These are phyloP conservation scores for Wilhelminamyces savonicus DNA, from an alignment of 805 yeast genomes.

Conservation along the genomic window DNA sequence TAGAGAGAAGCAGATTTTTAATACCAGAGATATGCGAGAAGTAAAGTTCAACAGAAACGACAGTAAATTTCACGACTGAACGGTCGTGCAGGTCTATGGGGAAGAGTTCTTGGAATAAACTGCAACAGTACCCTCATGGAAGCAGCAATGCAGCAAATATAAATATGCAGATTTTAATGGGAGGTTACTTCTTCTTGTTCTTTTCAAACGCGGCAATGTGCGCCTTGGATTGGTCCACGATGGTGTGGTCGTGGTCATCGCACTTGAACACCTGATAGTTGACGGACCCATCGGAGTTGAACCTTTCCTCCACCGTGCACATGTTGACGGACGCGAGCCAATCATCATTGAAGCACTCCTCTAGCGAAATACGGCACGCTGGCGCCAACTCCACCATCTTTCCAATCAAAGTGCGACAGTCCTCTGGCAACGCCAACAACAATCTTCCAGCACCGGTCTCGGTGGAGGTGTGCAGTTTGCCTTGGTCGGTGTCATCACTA, in stretches of 20 bases:
- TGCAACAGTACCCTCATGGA: too few relatives aligned
- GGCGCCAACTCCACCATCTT: slow-evolving; percentile 83
- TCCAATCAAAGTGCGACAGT: slow-evolving; percentile 59
- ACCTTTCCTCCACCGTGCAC: slow-evolving; percentile 55
- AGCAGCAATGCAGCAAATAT: too few relatives aligned
- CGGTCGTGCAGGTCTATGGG: too few relatives aligned
- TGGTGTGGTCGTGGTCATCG: slow-evolving; percentile 72
- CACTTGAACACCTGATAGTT: slow-evolving; percentile 36
- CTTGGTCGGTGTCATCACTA: slow-evolving; percentile 11
- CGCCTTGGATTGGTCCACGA: slow-evolving; percentile 89
- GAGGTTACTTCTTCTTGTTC: slow-evolving; percentile 55
- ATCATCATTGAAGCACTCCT: slow-evolving; percentile 66
- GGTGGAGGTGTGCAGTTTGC: slow-evolving; percentile 54
- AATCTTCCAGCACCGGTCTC: slow-evolving; percentile 68
- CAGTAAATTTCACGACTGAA: too few relatives aligned
- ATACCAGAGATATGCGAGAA: too few relatives aligned
- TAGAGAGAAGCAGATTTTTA: too few relatives aligned
- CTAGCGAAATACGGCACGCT: slow-evolving; percentile 76
- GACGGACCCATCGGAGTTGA: slow-evolving; percentile 32
- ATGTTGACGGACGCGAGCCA: slow-evolving; percentile 61
- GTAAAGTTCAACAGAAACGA: too few relatives aligned
- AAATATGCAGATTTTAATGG: not conserved
- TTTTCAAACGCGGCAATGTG: slow-evolving; percentile 91
- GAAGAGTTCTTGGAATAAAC: too few relatives aligned
- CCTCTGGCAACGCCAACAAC: slow-evolving; percentile 63